phyloP scores from a whole-genome alignment of 371 early-diverging fungal genomes.

The Mortierella sp. region DNA sequence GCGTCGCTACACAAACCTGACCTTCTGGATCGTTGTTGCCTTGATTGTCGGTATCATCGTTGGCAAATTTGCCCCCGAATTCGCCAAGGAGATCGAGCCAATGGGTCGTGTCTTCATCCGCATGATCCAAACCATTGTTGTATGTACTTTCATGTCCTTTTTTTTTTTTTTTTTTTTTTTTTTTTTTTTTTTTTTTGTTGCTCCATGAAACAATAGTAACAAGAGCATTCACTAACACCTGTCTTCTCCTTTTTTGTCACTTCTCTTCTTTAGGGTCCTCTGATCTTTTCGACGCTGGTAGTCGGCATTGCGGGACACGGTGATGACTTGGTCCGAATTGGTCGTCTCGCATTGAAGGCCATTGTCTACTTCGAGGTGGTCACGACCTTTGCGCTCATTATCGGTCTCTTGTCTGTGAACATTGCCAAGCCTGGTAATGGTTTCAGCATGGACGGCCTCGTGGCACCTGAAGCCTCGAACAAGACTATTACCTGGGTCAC shows the following conservation, averaged over 20 bases:
- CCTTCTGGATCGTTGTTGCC: constrained; percentile 69
- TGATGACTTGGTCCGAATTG: constrained; percentile 73
- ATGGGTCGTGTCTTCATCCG: constrained; percentile 69
- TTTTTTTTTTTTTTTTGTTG: neutral
- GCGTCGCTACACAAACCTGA: constrained; percentile 59
- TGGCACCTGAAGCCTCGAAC: constrained; percentile 35
- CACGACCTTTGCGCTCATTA: constrained; percentile 73
- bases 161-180: neutral
- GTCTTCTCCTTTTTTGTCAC: neutral
- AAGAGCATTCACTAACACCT: neutral
- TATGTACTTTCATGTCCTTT: constrained; percentile 26
- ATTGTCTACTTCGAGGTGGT: constrained; percentile 76
- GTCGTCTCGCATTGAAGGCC: constrained; percentile 74
- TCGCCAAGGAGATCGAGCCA: constrained; percentile 59
- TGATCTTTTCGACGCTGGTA: constrained; percentile 78
- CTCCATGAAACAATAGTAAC: constrained; percentile 2
- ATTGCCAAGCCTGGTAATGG: constrained; percentile 72
- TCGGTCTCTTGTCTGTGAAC: constrained; percentile 78
- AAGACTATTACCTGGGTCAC: constrained; percentile 62
- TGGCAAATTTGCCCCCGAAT: constrained; percentile 66
- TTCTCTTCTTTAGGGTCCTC: constrained; percentile 61
- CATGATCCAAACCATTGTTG: constrained; percentile 77
- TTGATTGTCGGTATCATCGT: constrained; percentile 72
- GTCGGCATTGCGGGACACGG: constrained; percentile 83
- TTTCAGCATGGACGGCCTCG: constrained; percentile 49